Evolutionary conservation across 75 land plant species (phyloP), one percentile per base, ranked within the genome.

Genomic region (Ceratopteris richardii): DNA sequence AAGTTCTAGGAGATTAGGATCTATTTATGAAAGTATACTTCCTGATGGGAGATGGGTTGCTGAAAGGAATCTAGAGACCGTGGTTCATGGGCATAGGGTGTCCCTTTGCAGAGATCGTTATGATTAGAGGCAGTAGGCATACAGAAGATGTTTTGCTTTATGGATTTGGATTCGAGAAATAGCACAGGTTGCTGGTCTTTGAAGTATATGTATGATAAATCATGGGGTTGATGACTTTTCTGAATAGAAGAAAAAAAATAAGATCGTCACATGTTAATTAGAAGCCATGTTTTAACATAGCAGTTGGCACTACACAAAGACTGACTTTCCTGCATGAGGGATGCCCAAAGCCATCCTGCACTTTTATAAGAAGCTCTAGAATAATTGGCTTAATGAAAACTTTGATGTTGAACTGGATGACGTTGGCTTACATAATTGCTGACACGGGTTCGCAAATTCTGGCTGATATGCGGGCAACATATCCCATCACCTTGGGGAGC

Each of bases 141-240:
- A 51, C 31, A 27, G 76, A 80, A 60, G 57, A 76, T 16, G 79
- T 80, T 22, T 62, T 51, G 25, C 57, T 80, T 12, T 20, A 69
- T 17, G 84, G 84, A 1, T 82, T 62, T 22, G 73, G 84, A 23
- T 56, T 58, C 0, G 67, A 77, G 18, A 57, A 57, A 16, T 42
- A 70, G 1, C 56, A 46, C 50, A 70, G 66, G 40, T 50, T 77
- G n/a, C 64, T 80, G 11, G 67, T 80, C 39, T 80, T 76, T 27
- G 79, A n/a, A 80, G 28, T 76, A 62, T 63, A 59, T 69, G 69
- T 5, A 33, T 3, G 64, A 62, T 16, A 71, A 77, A 6, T 79
- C 77, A 1, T 63, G 73, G 1, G 68, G 66, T 17, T 30, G 29
- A 23, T 3, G 52, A 20, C 60, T 79, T 11, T 74, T 78, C 40